phyloP scores from a whole-genome alignment of 2,329 filamentous ascomycete genomes.

The Botrytis galanthina region DNA sequence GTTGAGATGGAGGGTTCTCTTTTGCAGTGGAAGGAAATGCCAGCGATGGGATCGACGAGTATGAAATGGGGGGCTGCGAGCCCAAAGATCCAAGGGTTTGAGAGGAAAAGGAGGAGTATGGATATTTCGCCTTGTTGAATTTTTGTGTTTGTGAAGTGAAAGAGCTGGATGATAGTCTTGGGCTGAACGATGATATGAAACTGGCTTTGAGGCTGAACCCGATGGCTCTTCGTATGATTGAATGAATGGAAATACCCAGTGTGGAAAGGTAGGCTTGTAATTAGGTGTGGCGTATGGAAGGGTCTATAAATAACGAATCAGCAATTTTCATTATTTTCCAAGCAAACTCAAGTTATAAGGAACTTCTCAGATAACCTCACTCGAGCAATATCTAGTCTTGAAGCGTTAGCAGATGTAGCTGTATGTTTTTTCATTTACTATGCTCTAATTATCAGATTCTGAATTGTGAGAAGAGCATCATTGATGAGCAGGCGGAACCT shows the following conservation, averaged over 20 bases:
- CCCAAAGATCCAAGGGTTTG: background rate
- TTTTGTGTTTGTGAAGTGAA: background rate
- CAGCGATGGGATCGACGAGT: background rate
- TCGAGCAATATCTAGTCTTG: background rate
- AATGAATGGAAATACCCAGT: background rate
- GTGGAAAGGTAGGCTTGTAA: background rate
- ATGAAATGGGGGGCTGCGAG: background rate
- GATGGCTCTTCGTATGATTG: background rate
- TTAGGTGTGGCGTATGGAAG: too few relatives aligned
- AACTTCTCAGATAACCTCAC: background rate
- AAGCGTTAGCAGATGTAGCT: background rate
- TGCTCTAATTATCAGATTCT: background rate
- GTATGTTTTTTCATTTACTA: background rate
- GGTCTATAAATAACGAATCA: background rate
- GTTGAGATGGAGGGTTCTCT: background rate
- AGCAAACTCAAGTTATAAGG: background rate
- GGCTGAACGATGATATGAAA: background rate
- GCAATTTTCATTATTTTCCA: too few relatives aligned
- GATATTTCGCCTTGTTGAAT: background rate
- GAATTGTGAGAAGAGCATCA: background rate
- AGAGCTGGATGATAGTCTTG: background rate
- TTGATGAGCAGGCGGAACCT: background rate
- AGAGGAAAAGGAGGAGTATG: background rate
- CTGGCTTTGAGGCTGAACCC: background rate
- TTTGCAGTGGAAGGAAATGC: background rate